Base-by-base conservation (phyloP, 495 filamentous ascomycete species). In the Copromyces sp. region DNA sequence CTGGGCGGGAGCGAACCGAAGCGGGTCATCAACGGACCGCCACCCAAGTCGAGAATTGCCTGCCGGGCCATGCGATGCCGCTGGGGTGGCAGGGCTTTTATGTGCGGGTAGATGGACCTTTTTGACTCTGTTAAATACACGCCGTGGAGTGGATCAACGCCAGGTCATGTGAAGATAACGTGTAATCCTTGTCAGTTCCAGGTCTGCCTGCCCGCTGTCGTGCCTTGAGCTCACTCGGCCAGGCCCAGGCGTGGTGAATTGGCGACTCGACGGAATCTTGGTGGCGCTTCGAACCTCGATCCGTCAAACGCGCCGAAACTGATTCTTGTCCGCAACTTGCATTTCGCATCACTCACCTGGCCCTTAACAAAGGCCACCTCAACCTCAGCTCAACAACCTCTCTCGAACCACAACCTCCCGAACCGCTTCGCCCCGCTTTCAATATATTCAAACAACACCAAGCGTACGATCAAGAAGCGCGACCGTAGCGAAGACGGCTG, bases 81-180 rank as follows among this genome's bases (percentile, higher is more conserved):
- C 35, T 40, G 24, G 24, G 24, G 24, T 59, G 47, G 47, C 47
- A 20, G 53, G 53, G 53, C 53, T 61, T 2, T 61, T 61, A 5
- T 32, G 53, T 61, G 53, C 53, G 53, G 24, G 53, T 24, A 61
- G 53, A 61, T 32, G 53, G 53, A 32, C 1, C 41, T 5, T 29
- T 32, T 24, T 12, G 7, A 11, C 24, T 61, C 12, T 53, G 53
- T 29, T 61, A 61, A 61, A 61, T 11, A 61, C 24, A 61, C 53
- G 24, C 53, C 53, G 12, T 61, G 53, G 53, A 61, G 53, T 61
- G 16, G 2, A 12, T 3, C 3, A 32, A 61, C 47, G 24, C 47
- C 47, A 61, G 47, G n/a, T 69, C 73, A 74, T 39, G 73, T 74
- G 73, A 47, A 71, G 73, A 74, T 74, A 74, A 69, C 71, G 24